Evolutionary conservation across 805 yeast species (phyloP).

Genomic region (Saturnispora galanensis): DNA sequence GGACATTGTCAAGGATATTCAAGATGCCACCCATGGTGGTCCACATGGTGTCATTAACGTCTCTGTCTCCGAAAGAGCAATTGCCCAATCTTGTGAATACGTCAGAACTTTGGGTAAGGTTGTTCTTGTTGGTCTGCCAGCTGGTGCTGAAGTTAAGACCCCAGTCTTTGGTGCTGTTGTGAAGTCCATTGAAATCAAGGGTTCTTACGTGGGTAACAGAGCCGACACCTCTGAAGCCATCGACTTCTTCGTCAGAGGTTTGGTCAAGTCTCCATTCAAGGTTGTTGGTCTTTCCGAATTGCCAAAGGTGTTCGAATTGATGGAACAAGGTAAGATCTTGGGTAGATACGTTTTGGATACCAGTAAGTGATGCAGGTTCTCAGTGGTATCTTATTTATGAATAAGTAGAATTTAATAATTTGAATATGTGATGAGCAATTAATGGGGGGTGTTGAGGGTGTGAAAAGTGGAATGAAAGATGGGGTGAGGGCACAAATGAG

Average conservation of each 20-base stretch:
- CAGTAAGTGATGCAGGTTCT: slow-evolving; percentile 32
- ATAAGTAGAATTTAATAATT: slow-evolving; percentile 1
- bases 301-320: slow-evolving; percentile 57
- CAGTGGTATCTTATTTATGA: neutral
- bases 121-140: slow-evolving; percentile 64
- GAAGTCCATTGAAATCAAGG: slow-evolving; percentile 60
- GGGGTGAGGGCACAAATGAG: no score
- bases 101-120: slow-evolving; percentile 53
- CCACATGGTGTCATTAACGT: slow-evolving; percentile 62
- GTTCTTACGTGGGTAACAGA: slow-evolving; percentile 85
- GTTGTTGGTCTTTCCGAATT: slow-evolving; percentile 67
- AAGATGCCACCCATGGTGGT: slow-evolving; percentile 39
- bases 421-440: neutral
- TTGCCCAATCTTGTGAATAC: slow-evolving; percentile 47
- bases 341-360: slow-evolving; percentile 89
- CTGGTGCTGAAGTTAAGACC: slow-evolving; percentile 62
- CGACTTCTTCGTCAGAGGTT: slow-evolving; percentile 60
- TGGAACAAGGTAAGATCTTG: slow-evolving; percentile 76
- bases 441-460: no score
- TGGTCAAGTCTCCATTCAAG: slow-evolving; percentile 55
- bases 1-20: slow-evolving; percentile 34
- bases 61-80: slow-evolving; percentile 45
- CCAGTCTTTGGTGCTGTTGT: slow-evolving; percentile 67
- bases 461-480: no score
- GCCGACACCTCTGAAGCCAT: slow-evolving; percentile 74